phyloP scores from a whole-genome alignment of 169 alveolate species.

The Plasmodium cynomolgi region DNA sequence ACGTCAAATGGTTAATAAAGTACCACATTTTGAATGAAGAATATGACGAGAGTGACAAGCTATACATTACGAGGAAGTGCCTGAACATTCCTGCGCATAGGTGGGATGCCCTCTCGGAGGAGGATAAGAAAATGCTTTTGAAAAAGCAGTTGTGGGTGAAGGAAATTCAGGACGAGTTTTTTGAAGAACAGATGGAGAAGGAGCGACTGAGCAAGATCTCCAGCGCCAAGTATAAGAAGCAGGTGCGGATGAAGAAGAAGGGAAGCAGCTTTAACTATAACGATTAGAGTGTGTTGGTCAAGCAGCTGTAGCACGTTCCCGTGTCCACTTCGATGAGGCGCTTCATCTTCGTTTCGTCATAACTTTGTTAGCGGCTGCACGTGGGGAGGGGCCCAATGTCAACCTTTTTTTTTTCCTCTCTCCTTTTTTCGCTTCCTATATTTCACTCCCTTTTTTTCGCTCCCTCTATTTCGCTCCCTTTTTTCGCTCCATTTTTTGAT shows the following conservation, averaged over 20 bases:
- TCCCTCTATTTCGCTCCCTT: neutral
- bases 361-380: neutral
- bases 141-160: slow-evolving; percentile 61
- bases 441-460: neutral
- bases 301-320: neutral
- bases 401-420: neutral
- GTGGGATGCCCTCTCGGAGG: slow-evolving; percentile 31
- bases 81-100: slow-evolving; percentile 11
- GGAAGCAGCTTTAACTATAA: slow-evolving; percentile 62
- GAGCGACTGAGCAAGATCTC: slow-evolving; percentile 52
- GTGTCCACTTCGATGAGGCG: neutral
- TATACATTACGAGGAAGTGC: slow-evolving; percentile 62
- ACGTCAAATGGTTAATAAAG: slow-evolving; percentile 46
- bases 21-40: slow-evolving; percentile 52
- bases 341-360: neutral
- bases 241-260: slow-evolving; percentile 56
- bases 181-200: slow-evolving; percentile 26
- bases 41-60: slow-evolving; percentile 48
- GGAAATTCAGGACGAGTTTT: slow-evolving; percentile 35
- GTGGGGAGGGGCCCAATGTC: neutral
- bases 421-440: neutral
- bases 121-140: slow-evolving; percentile 19
- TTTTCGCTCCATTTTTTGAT: neutral
- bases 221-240: slow-evolving; percentile 64
- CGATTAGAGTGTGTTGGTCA: neutral